A percentile compares a stretch with the other conserved stretches of the same genome.
phyloP scores from a whole-genome alignment of 2,329 filamentous ascomycete species.

The Colletotrichum kahawae region DNA sequence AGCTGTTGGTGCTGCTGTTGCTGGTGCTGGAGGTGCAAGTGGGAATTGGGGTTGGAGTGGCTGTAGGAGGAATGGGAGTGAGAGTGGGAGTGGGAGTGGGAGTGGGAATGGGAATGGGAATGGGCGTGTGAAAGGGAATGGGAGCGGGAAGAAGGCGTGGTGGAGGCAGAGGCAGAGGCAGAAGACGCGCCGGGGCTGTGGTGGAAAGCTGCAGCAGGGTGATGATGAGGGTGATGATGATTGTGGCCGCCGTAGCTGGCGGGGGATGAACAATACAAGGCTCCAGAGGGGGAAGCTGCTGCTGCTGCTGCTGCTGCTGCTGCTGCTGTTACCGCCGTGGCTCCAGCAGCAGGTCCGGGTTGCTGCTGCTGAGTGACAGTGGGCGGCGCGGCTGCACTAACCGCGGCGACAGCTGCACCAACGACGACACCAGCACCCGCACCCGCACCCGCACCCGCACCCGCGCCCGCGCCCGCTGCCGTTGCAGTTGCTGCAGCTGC shows the following conservation, averaged over 20 bases:
- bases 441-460: not conserved
- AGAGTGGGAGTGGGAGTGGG: not conserved
- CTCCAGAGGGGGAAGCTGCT: not conserved
- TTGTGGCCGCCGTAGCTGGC: not conserved
- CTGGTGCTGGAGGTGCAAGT: not conserved
- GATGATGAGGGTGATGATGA: not conserved
- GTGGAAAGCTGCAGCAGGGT: not conserved
- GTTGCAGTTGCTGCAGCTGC: not conserved
- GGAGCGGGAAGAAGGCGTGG: not conserved
- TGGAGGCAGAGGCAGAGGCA: not conserved
- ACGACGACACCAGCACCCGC: not conserved
- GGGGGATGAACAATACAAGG: not conserved
- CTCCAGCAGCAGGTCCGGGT: not conserved
- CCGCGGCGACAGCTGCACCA: not conserved
- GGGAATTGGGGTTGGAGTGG: not conserved
- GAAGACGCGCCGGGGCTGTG: slow-evolving; percentile 9
- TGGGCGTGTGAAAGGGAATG: not conserved
- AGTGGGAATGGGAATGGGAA: not conserved
- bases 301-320: not conserved
- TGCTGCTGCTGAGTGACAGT: not conserved
- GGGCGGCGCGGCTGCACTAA: not conserved
- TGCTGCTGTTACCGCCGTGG: not conserved
- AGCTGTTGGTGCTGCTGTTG: not conserved
- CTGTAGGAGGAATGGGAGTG: not conserved
- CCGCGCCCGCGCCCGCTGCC: not conserved